Percentiles rank a stretch among this genome's conserved stretches.
Conservation (phyloP, 352 stramenopile genomes). For the Phytopythium litorale region DNA sequence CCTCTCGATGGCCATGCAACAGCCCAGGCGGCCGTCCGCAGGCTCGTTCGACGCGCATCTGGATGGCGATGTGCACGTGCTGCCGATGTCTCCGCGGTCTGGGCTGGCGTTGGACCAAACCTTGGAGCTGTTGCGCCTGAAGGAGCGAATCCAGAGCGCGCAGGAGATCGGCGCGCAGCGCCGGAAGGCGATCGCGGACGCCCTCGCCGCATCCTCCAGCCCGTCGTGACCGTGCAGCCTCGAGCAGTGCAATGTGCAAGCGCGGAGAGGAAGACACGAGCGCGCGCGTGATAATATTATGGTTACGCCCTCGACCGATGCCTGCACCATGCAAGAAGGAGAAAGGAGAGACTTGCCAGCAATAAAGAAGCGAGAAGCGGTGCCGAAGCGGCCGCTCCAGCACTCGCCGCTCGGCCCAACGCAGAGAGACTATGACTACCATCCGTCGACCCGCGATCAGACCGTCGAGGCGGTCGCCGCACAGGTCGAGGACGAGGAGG, state of each 20-base stretch:
- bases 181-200: background rate
- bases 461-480: slow-evolving; percentile 4
- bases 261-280: background rate
- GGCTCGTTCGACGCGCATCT: background rate
- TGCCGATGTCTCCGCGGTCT: background rate
- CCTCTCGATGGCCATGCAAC: slow-evolving; percentile 1
- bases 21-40: background rate
- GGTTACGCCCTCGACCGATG: slow-evolving; percentile 3
- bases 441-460: background rate
- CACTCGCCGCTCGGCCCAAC: background rate
- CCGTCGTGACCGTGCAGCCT: background rate
- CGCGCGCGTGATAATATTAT: slow-evolving; percentile 9
- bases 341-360: background rate
- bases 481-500: background rate
- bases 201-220: background rate
- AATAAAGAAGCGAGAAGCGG: background rate
- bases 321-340: background rate
- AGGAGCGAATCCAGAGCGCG: background rate
- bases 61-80: background rate
- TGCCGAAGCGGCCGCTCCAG: background rate
- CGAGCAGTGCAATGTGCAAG: no score
- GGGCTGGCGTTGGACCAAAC: background rate
- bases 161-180: background rate
- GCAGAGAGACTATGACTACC: background rate
- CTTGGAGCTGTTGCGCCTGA: background rate